Conservation (phyloP, 306 rosid genomes). For the Fragaria vesca region DNA sequence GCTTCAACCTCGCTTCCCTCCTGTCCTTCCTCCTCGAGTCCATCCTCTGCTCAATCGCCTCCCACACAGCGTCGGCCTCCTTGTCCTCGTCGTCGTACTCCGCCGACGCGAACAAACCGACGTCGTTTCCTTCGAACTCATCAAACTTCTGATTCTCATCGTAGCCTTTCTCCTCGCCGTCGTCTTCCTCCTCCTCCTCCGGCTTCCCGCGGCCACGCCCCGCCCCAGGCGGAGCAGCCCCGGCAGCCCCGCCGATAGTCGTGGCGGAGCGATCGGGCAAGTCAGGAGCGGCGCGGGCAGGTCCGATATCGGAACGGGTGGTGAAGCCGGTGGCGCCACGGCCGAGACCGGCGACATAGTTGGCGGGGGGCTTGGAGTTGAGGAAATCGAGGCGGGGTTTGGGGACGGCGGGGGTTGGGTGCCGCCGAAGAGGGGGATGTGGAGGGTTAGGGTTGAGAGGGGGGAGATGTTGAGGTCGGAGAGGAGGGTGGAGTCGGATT, state of each 20-base stretch:
- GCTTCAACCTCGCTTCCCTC: slow-evolving; percentile 84
- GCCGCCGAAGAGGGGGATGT: slow-evolving; percentile 35
- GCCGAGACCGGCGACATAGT: slow-evolving; percentile 86
- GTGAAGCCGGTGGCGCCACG: slow-evolving; percentile 97
- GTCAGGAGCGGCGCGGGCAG: slow-evolving; percentile 85
- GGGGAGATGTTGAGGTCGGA: slow-evolving; percentile 48
- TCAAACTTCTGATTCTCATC: slow-evolving; percentile 92
- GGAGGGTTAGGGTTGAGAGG: slow-evolving; percentile 44
- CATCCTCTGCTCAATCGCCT: slow-evolving; percentile 80
- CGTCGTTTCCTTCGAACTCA: slow-evolving; percentile 89
- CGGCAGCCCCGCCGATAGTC: slow-evolving; percentile 40
- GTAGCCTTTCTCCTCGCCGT: slow-evolving; percentile 75
- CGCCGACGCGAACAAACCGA: slow-evolving; percentile 81
- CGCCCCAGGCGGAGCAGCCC: slow-evolving; percentile 20
- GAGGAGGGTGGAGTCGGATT: slow-evolving; percentile 40
- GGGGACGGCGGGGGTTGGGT: slow-evolving; percentile 55
- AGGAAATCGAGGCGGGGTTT: slow-evolving; percentile 78
- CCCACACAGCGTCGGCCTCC: slow-evolving; percentile 94
- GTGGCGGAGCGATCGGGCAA: slow-evolving; percentile 70
- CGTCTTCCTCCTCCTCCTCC: slow-evolving; percentile 80
- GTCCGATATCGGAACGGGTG: slow-evolving; percentile 81
- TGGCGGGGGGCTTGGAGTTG: slow-evolving; percentile 78
- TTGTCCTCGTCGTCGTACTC: slow-evolving; percentile 92
- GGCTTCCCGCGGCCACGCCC: slow-evolving; percentile 72
- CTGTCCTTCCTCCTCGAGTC: slow-evolving; percentile 89